phyloP scores from a whole-genome alignment of 352 stramenopile species.

The Globisporangium polare region DNA sequence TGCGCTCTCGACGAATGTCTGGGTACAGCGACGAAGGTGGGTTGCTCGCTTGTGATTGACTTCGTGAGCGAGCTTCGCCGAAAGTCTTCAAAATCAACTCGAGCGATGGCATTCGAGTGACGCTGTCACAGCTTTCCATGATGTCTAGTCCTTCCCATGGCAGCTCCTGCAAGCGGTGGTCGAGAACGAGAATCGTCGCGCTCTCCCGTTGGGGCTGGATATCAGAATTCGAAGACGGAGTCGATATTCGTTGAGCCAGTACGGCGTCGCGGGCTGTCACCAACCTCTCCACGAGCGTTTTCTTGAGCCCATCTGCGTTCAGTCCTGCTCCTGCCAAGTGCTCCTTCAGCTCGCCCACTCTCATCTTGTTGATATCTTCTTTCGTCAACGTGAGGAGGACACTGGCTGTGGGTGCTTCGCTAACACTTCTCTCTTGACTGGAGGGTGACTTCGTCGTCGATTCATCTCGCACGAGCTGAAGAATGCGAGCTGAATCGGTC shows the following conservation, averaged over 20 bases:
- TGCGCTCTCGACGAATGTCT: constrained; percentile 23
- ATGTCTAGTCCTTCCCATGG: constrained; percentile 79
- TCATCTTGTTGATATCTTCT: constrained; percentile 37
- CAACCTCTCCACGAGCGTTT: constrained; percentile 40
- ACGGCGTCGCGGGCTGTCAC: constrained; percentile 25
- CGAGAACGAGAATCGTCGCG: constrained; percentile 62
- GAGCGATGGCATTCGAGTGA: constrained; percentile 77
- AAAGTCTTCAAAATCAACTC: constrained; percentile 47
- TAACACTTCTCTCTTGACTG: background rate
- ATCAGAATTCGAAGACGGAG: background rate
- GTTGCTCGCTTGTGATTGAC: background rate
- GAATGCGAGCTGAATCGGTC: constrained; percentile 1
- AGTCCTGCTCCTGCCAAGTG: constrained; percentile 26
- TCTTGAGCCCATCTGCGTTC: constrained; percentile 43
- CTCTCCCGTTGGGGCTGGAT: background rate
- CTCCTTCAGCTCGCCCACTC: constrained; percentile 40
- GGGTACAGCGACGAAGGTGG: background rate
- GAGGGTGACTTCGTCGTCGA: background rate
- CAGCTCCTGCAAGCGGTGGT: constrained; percentile 63
- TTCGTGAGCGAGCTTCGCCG: background rate
- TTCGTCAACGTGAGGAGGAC: constrained; percentile 18
- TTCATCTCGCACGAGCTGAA: constrained; percentile 15
- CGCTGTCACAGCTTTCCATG: constrained; percentile 27
- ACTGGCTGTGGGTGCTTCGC: constrained; percentile 1
- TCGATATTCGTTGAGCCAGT: constrained; percentile 4